Percentiles rank a stretch among this genome's conserved stretches.
Evolutionary conservation across 352 stramenopile species (phyloP).

Genomic region (Phytophthora hibernalis): DNA sequence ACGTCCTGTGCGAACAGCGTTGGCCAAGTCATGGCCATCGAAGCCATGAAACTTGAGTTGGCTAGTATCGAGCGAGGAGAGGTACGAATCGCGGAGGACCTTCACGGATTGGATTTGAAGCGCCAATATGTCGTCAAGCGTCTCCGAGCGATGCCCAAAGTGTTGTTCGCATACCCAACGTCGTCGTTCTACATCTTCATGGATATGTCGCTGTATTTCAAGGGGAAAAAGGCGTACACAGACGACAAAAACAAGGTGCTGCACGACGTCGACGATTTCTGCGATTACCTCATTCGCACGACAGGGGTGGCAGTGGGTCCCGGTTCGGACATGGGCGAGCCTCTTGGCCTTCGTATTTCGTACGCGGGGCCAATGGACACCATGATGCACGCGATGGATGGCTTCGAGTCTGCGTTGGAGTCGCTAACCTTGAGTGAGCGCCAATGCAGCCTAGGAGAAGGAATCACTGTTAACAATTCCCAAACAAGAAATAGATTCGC

Average conservation of each 20-base stretch:
- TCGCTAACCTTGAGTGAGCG: slow-evolving; percentile 13
- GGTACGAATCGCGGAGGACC: slow-evolving; percentile 53
- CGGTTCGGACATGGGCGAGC: slow-evolving; percentile 96
- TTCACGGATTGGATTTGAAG: slow-evolving; percentile 73
- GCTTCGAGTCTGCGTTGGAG: slow-evolving; percentile 56
- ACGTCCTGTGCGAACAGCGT: slow-evolving; percentile 95
- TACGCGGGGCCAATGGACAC: slow-evolving; percentile 95
- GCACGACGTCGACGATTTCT: slow-evolving; percentile 75
- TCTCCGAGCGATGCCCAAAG: slow-evolving; percentile 82
- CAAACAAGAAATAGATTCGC: no score
- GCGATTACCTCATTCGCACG: slow-evolving; percentile 92
- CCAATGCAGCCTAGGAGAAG: no score
- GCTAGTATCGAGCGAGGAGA: slow-evolving; percentile 44
- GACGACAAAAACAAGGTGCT: slow-evolving; percentile 39
- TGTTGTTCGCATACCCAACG: slow-evolving; percentile 85
- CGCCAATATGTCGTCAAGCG: slow-evolving; percentile 88
- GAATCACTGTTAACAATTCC: no score
- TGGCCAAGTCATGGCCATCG: slow-evolving; percentile 90
- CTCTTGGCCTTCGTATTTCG: slow-evolving; percentile 93
- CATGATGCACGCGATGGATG: slow-evolving; percentile 69
- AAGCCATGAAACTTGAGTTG: slow-evolving; percentile 86
- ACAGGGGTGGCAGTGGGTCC: slow-evolving; percentile 94
- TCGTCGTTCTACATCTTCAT: slow-evolving; percentile 97
- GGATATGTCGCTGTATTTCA: slow-evolving; percentile 84
- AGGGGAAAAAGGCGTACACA: slow-evolving; percentile 53